Evolutionary conservation across 805 yeast species (phyloP), one percentile per base, ranked within the genome.

Genomic region (Middelhovenomyces tepae): DNA sequence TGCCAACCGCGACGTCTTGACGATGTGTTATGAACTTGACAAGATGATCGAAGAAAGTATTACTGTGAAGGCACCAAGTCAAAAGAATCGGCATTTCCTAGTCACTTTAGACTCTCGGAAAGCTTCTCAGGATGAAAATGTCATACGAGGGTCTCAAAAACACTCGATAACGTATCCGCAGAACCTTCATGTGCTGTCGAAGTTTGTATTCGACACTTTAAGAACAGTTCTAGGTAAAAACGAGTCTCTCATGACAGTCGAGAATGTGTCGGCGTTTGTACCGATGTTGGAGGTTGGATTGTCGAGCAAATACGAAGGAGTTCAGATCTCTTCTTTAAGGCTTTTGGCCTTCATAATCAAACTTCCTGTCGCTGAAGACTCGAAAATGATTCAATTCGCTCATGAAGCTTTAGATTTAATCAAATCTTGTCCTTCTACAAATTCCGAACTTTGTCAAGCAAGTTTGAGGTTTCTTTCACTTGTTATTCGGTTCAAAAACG

Each of bases 361-460:
- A 40, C 56, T 87, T 29, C 78, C 78, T 7, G 75, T 84, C 42
- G 59, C 75, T 2, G 69, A 69, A 5, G 67, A 67, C 34, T 57
- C 51, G 3, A 39, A 40, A 11, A 30, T 53, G 1, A 31, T 38
- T 4, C 31, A 29, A n/a, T 37, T 49, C 32, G 59, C 58, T 19
- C 30, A 46, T 1, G 44, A 54, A 13, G 47, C 61, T 1, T 45
- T 60, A 22, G 70, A 61, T 10, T 65, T 86, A 15, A 67, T 89
- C 26, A 78, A 78, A 49, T 81, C 81, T 43, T 71, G 79, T 31
- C 86, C 95, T 4, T 62, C 76, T 1, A 85, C 95, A 1, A 75
- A 78, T 34, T 68, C 78, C 21, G 94, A 83, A 35, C 51, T 89
- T 9, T 78, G 85, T 48, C 97, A 89, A 54, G 69, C 81, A 10